Conservation (phyloP, 2,329 filamentous ascomycete genomes). For the Lecanicillium sp. region DNA sequence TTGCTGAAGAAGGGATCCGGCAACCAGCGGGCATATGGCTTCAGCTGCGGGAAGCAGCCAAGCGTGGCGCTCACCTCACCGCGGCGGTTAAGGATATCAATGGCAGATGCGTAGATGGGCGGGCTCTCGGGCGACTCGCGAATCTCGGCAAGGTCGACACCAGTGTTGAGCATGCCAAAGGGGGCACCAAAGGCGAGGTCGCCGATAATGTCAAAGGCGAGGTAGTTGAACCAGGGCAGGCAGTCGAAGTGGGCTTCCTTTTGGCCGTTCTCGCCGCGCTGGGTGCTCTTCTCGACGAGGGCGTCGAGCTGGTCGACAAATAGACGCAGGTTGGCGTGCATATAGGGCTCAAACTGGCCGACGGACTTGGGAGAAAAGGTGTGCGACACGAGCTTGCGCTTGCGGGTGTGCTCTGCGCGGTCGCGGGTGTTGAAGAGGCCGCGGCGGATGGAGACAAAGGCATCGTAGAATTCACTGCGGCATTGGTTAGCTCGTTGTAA, state of each 20-base stretch:
- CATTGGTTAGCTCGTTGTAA: background rate
- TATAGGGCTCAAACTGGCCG: conserved; percentile 81
- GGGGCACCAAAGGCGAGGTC: conserved; percentile 44
- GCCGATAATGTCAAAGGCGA: conserved; percentile 45
- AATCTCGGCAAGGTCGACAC: conserved; percentile 70
- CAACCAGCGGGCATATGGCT: conserved; percentile 71
- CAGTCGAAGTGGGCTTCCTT: conserved; percentile 62
- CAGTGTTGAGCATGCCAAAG: conserved; percentile 64
- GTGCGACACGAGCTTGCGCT: conserved; percentile 82
- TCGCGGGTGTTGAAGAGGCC: conserved; percentile 87
- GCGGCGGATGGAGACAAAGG: conserved; percentile 78
- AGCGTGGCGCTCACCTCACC: conserved; percentile 80
- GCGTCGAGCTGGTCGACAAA: conserved; percentile 68
- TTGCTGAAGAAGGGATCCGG: conserved; percentile 76
- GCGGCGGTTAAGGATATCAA: conserved; percentile 80
- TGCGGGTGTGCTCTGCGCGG: conserved; percentile 73
- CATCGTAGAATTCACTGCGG: conserved; percentile 74
- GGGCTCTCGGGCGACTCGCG: conserved; percentile 50
- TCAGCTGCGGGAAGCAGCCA: conserved; percentile 65
- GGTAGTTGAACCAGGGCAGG: conserved; percentile 62
- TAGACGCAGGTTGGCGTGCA: conserved; percentile 67
- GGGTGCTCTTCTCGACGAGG: conserved; percentile 39
- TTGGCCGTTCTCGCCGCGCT: conserved; percentile 45
- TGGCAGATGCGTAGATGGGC: conserved; percentile 66
- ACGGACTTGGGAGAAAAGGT: conserved; percentile 80